Evolutionary conservation across 1,139 yeast genomes (phyloP).

Genomic region (Magnusiomyces paraingens): DNA sequence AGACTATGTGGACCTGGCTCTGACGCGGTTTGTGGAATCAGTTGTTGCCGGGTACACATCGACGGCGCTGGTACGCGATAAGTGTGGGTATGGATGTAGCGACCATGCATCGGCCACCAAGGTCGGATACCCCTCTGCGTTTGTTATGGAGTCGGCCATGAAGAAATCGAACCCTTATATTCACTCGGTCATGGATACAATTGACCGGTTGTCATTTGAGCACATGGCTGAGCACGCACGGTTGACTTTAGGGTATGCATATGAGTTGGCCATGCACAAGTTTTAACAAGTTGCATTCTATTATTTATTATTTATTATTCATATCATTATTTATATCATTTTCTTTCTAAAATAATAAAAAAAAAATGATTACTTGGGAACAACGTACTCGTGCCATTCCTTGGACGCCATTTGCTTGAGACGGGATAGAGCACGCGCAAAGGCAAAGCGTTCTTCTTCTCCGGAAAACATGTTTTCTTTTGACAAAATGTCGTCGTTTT

Average conservation of each 20-base stretch:
- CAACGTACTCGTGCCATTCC: constrained; percentile 51
- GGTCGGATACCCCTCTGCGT: constrained; percentile 77
- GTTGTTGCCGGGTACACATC: constrained; percentile 10
- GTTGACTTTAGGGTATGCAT: constrained; percentile 61
- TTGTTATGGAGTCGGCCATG: constrained; percentile 72
- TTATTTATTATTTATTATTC: no score
- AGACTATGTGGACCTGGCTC: constrained; percentile 40
- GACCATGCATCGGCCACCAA: constrained; percentile 86
- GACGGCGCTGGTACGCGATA: constrained; percentile 66
- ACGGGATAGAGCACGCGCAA: constrained; percentile 88
- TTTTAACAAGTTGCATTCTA: no score
- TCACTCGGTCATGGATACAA: constrained; percentile 73
- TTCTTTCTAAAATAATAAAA: no score
- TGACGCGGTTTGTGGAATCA: constrained; percentile 12
- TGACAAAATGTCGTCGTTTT: constrained; percentile 54
- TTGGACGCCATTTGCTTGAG: constrained; percentile 89
- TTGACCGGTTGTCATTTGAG: constrained; percentile 67
- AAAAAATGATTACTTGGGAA: background rate
- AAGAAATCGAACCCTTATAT: constrained; percentile 58
- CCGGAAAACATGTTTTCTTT: constrained; percentile 75
- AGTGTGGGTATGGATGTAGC: constrained; percentile 89
- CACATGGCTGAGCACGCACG: constrained; percentile 78
- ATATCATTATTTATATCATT: no score
- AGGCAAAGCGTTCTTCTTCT: constrained; percentile 94
- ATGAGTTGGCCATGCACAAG: constrained; percentile 50